Evolutionary conservation across 2,329 filamentous ascomycete genomes (phyloP), one percentile per base, ranked within the genome.

Genomic region (Lecanicillium sp.): DNA sequence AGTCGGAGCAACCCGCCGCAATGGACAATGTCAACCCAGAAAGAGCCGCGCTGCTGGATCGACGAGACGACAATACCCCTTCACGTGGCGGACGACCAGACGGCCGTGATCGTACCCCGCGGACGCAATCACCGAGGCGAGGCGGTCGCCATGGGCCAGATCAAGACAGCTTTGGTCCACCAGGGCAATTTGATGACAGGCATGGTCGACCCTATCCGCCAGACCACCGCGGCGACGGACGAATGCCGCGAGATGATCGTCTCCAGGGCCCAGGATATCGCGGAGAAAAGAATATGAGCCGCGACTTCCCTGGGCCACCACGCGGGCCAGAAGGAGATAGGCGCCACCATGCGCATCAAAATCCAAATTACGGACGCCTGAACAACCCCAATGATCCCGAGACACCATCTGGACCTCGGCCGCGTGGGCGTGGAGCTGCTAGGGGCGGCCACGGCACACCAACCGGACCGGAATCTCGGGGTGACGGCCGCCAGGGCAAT

Each of bases 301-400:
- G 22, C 22, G 41, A 46, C 51, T 41, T 74, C 62, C 52, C 64
- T 55, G 46, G 59, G 50, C 29, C 62, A 34, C 43, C 50, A 9
- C 55, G 56, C 4, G 64, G 64, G 29, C 54, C 57, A 2, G 75
- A 79, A 20, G 48, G 60, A 3, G 72, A 78, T 33, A 68, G 74
- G 62, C 69, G 45, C 48, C 68, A 15, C 64, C 62, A 39, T 6
- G 12, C 22, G 13, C 69, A 74, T 44, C 71, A 77, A 46, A 77
- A 82, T 53, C 72, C 74, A 13, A 77, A 74, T 40, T 81, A 81
- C 48, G 78, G 78, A 19, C 73, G 78, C 3, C 62, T 82, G 34
- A 80, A 76, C 44, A 60, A 71, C 36, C 62, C 68, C 35, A 62
- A 65, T 17, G 56, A 65, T 22, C 50, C 66, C 56, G 56, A 63